Base-by-base conservation (phyloP, 2,329 filamentous ascomycete genomes). In the Lachnellula suecica region DNA sequence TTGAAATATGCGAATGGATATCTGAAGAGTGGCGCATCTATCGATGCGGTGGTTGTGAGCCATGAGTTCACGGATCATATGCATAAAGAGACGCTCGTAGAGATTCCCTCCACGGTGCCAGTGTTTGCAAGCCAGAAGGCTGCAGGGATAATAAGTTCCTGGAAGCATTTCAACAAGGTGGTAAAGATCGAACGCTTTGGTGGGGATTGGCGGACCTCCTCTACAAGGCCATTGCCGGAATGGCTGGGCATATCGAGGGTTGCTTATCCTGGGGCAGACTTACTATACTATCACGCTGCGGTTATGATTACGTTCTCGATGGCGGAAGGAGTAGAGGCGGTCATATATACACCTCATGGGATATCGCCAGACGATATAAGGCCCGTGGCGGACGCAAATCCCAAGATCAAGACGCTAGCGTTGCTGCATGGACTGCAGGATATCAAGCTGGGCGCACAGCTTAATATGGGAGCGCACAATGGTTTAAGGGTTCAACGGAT, bases 31-130 rank as follows among this genome's bases (percentile, higher is more conserved):
- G 23, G 34, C 6, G 41, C 29, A 11, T 72, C 74, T 41, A 77
- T 87, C 25, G 84, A 88, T 63, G 78, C 71, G 2, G 81, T 87
- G 2, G 73, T 75, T 24, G 73, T 87, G 27, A 81, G 76, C 15
- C 84, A 88, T 63, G 84, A 87, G 64, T 88, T 87, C 59, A 87
- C 84, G 1, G 84, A 88, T 62, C 85, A 87, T 63, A 87, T 82
- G 65, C 83, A 87, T 62, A 73, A 78, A 54, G 74, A 78, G 3
- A 87, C 84, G 13, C 69, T 88, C 23, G 65, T 77, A 40, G 76
- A 85, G 59, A 67, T 87, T 3, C 71, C 79, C 5, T 58, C 60
- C 1, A 66, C 72, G 40, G 79, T 83, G 4, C 82, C 83, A 0
- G 72, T 88, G 1, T 79, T 86, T 52, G 83, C 83, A 11, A 78